Base-by-base conservation (phyloP, 2,329 filamentous ascomycete species). In the Exserohilum turcica region DNA sequence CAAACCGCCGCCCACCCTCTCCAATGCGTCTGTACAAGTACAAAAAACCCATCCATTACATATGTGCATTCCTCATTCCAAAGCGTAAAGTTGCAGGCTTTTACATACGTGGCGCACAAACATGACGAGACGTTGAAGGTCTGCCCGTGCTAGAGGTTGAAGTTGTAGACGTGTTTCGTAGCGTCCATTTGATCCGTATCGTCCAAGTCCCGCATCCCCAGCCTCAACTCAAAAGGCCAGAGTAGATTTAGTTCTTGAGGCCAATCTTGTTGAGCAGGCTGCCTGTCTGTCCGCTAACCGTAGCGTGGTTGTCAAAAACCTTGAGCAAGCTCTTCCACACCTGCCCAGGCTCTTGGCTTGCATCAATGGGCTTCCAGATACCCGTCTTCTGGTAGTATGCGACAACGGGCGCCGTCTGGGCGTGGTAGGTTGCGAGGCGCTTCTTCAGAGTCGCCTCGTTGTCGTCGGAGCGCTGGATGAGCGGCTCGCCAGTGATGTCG, bases 381-480 rank as follows among this genome's bases (percentile, higher is more conserved):
- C 92, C 92, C 43, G 90, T 96, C 79, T 92, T 91, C 80, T 95
- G 90, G 86, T 99, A 99, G 84, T 99, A 99, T 54, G 86, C 84
- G 59, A 96, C 92, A 43, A 99, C 94, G 16, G 94, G 94, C 38
- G 86, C 79, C 29, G 94, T 99, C 85, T 99, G 94, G 64, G 86
- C 82, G 81, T 99, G 94, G 80, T 99, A 99, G 55, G 93, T 97
- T 35, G 82, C 82, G 55, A 99, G 84, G 60, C 94, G 89, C 87
- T 97, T 99, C 85, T 92, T 93, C 62, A 99, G 85, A 38, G 94
- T 91, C 7, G 92, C 93, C 66, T 90, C 92, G 77, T 97, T 99
- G 82, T 99, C 94, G 76, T 99, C 94, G 64, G 90, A 93, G 71
- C 94, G 88, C 83, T 97, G 94, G 71, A 97, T 89, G 65, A 99